Evolutionary conservation across 352 stramenopile species (phyloP).

Genomic region (Hyaloperonospora brassicae): DNA sequence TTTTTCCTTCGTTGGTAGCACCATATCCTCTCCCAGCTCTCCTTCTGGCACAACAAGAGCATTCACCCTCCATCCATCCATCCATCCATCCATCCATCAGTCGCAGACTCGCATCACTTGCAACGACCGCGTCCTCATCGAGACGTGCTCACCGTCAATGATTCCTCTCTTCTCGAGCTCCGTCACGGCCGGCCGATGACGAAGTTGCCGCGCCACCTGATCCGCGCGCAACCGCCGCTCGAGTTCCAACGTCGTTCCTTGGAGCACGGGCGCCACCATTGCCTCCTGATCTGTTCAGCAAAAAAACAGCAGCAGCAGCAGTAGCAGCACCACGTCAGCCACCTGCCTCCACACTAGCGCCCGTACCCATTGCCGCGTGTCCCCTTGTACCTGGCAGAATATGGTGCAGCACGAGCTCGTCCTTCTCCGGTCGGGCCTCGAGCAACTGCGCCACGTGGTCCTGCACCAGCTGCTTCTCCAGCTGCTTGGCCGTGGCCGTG

Average conservation of each 20-base stretch:
- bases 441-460: conserved; percentile 78
- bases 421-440: conserved; percentile 64
- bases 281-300: conserved; percentile 29
- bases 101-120: conserved; percentile 2
- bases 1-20: conserved; percentile 27
- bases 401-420: conserved; percentile 69
- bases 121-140: conserved; percentile 2
- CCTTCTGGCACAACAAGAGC: conserved; percentile 42
- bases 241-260: conserved; percentile 64
- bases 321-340: not conserved
- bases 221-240: conserved; percentile 67
- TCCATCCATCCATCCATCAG: not conserved
- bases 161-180: conserved; percentile 77
- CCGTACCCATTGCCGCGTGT: not conserved
- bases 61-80: conserved; percentile 10
- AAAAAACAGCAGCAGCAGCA: not conserved
- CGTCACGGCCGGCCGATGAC: conserved; percentile 54
- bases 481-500: conserved; percentile 65
- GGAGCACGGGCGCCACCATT: conserved; percentile 49
- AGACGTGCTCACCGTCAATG: conserved; percentile 40
- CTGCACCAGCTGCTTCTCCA: conserved; percentile 69
- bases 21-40: conserved; percentile 44
- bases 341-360: not conserved
- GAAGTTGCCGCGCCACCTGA: conserved; percentile 56
- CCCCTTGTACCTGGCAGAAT: conserved; percentile 47